Evolutionary conservation across 2,329 filamentous ascomycete species (phyloP), one percentile per base, ranked within the genome.

Genomic region (Alternaria sp.): DNA sequence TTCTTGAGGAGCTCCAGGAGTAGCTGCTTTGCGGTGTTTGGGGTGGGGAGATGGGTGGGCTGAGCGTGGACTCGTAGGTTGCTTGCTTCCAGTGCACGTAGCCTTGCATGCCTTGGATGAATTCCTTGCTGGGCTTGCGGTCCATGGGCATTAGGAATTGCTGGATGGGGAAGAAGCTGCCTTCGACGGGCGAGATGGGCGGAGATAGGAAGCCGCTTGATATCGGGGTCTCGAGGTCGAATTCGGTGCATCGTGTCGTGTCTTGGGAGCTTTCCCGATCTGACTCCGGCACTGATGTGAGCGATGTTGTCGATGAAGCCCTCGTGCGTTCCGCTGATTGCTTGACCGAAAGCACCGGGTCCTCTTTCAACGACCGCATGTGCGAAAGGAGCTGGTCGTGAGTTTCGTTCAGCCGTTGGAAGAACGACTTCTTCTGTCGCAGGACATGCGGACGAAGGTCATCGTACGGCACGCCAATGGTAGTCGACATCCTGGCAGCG

Each of bases 341-440:
- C 32, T 53, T 45, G 32, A 23, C 43, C 10, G 43, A 43, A 12
- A 54, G 32, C 15, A 44, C 17, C 11, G 43, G 32, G 4, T 58
- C 54, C 25, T 65, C 60, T 47, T 59, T 58, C 17, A 56, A 59
- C 3, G 59, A 64, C 21, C 66, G 67, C 59, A 67, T 63, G 36
- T 66, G 63, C 3, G 66, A 55, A 9, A 57, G 59, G 49, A 67
- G 53, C 10, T 62, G 46, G 26, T 59, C 61, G 44, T 65, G 61
- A 7, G 57, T 62, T 36, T 66, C 59, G 28, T 66, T 67, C 26
- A 69, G 51, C 44, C 63, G 64, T 28, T 68, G 62, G 47, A 69
- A 47, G 57, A 69, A 68, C 13, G 66, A 67, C 57, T 62, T 66
- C 62, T 64, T 66, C 23, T 57, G 54, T 40, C 62, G 62, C 26